These are phyloP conservation scores for Botrytis sinoallii DNA, from an alignment of 2,329 filamentous ascomycete species.

Conservation along the genomic window DNA sequence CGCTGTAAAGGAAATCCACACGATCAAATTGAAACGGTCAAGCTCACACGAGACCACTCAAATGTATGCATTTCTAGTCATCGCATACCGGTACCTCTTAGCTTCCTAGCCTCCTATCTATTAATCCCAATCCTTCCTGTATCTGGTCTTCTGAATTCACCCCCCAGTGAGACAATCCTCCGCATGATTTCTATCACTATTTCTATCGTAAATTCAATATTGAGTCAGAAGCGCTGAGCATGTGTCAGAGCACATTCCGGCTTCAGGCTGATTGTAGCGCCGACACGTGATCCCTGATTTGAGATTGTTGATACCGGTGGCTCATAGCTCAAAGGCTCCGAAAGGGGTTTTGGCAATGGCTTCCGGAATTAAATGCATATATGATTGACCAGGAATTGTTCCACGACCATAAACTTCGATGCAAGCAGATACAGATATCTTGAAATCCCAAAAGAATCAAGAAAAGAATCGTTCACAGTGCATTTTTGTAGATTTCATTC, in stretches of 20 bases:
- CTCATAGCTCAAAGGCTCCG: neutral
- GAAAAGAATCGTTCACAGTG: neutral
- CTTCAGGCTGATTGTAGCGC: neutral
- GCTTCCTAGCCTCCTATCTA: neutral
- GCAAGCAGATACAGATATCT: conserved; percentile 3
- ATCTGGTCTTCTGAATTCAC: neutral
- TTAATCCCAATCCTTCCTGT: neutral
- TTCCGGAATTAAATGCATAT: conserved; percentile 1
- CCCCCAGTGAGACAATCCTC: conserved; percentile 3
- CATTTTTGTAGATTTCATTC: conserved; percentile 8
- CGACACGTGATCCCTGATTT: neutral
- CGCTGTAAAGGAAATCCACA: neutral
- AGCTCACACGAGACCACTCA: conserved; percentile 5
- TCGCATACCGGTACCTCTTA: neutral
- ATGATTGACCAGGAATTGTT: neutral
- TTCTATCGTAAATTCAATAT: neutral
- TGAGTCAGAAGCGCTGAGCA: conserved; percentile 12
- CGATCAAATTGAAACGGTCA: conserved; percentile 9
- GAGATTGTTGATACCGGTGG: neutral
- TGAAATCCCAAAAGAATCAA: neutral
- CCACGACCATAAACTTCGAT: conserved; percentile 1
- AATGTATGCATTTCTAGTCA: neutral
- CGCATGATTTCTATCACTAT: conserved; percentile 8
- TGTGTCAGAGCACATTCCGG: conserved; percentile 13
- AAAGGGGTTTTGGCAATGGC: conserved; percentile 9